Base-by-base conservation (phyloP, 1,284 basidiomycete genomes). In the Ustilago lituana region DNA sequence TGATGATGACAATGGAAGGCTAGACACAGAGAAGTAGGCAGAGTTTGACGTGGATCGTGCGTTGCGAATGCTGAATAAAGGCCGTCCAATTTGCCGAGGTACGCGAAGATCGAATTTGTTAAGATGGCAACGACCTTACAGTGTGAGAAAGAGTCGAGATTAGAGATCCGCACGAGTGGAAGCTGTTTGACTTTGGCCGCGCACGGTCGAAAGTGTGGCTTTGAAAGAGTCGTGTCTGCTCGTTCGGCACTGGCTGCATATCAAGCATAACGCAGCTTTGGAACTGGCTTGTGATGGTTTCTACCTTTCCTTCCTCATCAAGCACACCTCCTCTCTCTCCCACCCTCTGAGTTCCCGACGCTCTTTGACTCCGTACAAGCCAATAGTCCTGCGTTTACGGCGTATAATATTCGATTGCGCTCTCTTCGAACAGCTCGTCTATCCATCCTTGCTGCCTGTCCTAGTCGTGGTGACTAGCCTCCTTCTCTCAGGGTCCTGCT, bases 31-130 rank as follows among this genome's bases (percentile, higher is more conserved):
- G 36, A 32, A 23, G 17, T 35, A 32, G 37, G 24, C 31, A 37
- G 5, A 10, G 29, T 15, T n/a, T 20, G 41, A 32, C n/a, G 29
- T 45, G 47, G 36, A 45, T 44, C 54, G 46, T 48, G 45, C 45
- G 32, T 47, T 36, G 19, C n/a, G n/a, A n/a, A n/a, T n/a, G 20
- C 17, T 38, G 52, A 27, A n/a, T 47, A 38, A 31, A 47, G 24
- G 41, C 53, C 48, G 60, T 22, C 24, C 17, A 51, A 51, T 22
- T 46, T 19, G 60, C 60, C 60, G 53, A 43, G 20, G 15, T 39
- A 20, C 15, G n/a, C 11, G 5, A 29, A 26, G 9, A 5, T 8
- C 7, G n/a, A 36, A 6, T 36, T 36, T 7, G 11, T 5, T 29
- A 12, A 29, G 12, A 29, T 29, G 27, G 27, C 9, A 36, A 12